phyloP scores from a whole-genome alignment of 371 early-diverging fungal species.

The Parasitella parasitica region DNA sequence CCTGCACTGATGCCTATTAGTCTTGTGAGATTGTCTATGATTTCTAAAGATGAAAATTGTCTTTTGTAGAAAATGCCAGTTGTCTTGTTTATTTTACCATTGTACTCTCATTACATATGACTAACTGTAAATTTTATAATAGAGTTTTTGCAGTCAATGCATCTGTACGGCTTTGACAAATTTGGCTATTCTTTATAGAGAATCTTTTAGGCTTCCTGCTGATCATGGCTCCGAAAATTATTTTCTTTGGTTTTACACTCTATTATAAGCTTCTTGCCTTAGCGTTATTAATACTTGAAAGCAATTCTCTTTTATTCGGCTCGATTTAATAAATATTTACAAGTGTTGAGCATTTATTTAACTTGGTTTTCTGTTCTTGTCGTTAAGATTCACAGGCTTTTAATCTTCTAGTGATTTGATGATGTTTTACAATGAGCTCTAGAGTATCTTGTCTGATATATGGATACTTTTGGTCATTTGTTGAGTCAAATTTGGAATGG shows the following conservation, averaged over 20 bases:
- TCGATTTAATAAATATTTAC: no score
- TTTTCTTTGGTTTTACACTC: constrained; percentile 14
- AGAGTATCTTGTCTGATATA: constrained; percentile 14
- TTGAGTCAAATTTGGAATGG: constrained; percentile 2
- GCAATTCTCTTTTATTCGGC: no score
- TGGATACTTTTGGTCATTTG: constrained; percentile 4
- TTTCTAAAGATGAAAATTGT: constrained; percentile 21
- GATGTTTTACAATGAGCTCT: no score
- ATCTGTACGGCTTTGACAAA: constrained; percentile 20
- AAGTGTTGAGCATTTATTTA: no score
- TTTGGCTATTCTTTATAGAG: constrained; percentile 14
- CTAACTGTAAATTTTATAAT: constrained; percentile 11
- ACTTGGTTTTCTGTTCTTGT: no score
- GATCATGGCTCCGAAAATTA: constrained; percentile 14
- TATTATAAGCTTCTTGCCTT: constrained; percentile 8
- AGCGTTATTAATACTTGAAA: no score
- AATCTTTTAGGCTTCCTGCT: constrained; percentile 17
- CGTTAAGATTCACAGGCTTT: no score
- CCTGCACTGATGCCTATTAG: no score
- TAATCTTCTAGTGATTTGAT: no score
- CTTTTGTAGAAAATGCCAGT: constrained; percentile 23
- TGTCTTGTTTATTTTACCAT: constrained; percentile 19
- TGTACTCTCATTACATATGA: constrained; percentile 20
- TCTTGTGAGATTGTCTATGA: constrained; percentile 14
- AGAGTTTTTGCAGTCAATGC: constrained; percentile 12